Base-by-base conservation (phyloP, 1,284 basidiomycete genomes). In the Cystobasidium sp. region DNA sequence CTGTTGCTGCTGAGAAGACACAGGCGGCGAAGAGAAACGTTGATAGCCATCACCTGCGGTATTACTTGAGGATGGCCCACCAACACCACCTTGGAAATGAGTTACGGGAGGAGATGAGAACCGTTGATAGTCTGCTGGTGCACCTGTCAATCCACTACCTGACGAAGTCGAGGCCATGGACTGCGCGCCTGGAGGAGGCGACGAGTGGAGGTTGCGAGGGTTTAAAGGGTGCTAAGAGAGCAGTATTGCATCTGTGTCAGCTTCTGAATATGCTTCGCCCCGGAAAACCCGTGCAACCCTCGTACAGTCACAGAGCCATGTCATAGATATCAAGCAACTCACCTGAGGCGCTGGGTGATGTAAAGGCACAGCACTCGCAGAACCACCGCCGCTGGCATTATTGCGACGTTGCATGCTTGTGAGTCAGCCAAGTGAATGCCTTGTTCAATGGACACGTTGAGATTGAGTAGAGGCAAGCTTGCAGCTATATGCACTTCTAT, bases 11-110 rank as follows among this genome's bases (percentile, higher is more conserved):
- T 51, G 53, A 6, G 64, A 44, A 16, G 75, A 56, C 7, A 73
- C 74, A 24, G 77, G 77, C 3, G 77, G 77, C 8, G 75, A 76
- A 0, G 78, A 74, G 75, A 79, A 79, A n/a, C 78, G 74, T 65
- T 79, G 76, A 69, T 79, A 79, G 10, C 55, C 55, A 24, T 51
- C 51, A 18, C 49, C 47, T 16, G 20, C 64, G n/a, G 18, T 46
- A 47, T 18, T 22, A n/a, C 18, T 31, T 47, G 41, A 2, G 1
- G 64, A 55, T 44, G 24, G 31, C 20, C 64, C 37, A 24, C 44
- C 46, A 14, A 6, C 31, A 43, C n/a, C 47, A 10, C 22, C 46
- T 31, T 65, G 70, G 39, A 52, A 66, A 12, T 39, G 37, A n/a
- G 20, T 39, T 1, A 73, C 70, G 20, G 70, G 70, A 37, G 70